Base-by-base conservation (phyloP, 2,329 filamentous ascomycete species). In the Ophiocordyceps camponoti-leonardi region DNA sequence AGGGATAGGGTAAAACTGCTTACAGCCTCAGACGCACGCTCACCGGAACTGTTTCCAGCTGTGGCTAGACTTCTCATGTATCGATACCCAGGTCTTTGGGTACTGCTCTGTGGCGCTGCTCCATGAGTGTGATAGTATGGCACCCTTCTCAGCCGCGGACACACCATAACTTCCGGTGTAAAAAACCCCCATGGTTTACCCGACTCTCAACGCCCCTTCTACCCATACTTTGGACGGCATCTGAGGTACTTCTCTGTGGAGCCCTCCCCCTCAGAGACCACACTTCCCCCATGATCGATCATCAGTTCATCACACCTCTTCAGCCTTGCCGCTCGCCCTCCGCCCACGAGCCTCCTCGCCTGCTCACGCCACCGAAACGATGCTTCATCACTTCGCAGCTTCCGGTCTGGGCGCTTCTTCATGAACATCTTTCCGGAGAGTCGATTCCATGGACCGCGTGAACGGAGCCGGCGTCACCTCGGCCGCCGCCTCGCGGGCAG, bases 401-500 rank as follows among this genome's bases (percentile, higher is more conserved):
- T 20, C 28, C 22, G 19, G 37, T 41, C n/a, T 41, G 45, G 37
- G 43, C 45, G 44, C 47, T 47, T 44, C 51, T 51, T 50, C 42
- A 51, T 52, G 51, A 52, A 48, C 44, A 28, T 42, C 35, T 41
- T 31, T 41, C 19, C 49, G 40, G 43, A 23, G 44, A 41, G 43
- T 41, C 46, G 44, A 30, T 50, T 51, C 54, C 48, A 65, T 65
- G 63, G 63, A 65, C 56, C 61, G 60, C 59, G 56, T 60, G 54
- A 63, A 62, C 51, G 61, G 60, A 54, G 55, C 56, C 4, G 26
- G 26, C 26, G 26, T 28, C 26, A 28, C 26, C 50, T 56, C 55
- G 52, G 53, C 59, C 46, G 56, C 60, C 52, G 54, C 56, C 53
- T 59, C 52, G 50, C 61, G 61, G 54, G 90, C 90, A 46, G 86